These are phyloP conservation scores for Eimeria mitis DNA, from an alignment of 169 alveolate species.

Conservation along the genomic window DNA sequence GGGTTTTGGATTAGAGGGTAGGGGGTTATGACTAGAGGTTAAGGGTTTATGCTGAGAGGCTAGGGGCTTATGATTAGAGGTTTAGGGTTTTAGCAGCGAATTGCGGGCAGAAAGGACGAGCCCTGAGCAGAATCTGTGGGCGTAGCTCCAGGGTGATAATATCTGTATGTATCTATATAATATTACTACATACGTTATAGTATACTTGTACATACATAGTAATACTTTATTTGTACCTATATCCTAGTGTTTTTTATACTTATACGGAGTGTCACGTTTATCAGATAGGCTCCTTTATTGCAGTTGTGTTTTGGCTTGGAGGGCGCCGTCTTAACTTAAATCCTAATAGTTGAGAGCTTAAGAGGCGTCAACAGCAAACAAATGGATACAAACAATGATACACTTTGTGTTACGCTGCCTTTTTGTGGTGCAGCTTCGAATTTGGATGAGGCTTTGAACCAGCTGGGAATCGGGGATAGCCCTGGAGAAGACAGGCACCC, in stretches of 20 bases:
- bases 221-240: too few species aligned
- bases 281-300: too few species aligned
- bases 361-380: not conserved
- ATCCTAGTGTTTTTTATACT: too few species aligned
- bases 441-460: slow-evolving; percentile 72
- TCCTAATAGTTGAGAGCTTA: not conserved
- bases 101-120: not conserved
- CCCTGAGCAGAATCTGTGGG: not conserved
- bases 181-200: too few species aligned
- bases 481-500: slow-evolving; percentile 75
- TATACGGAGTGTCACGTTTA: too few species aligned
- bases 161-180: too few species aligned
- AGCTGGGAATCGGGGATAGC: slow-evolving; percentile 21
- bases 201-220: too few species aligned
- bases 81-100: not conserved
- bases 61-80: not conserved
- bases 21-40: too few species aligned
- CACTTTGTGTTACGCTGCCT: not conserved
- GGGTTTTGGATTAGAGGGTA: too few species aligned
- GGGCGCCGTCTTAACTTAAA: too few species aligned
- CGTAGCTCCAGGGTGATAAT: not conserved
- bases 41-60: too few species aligned
- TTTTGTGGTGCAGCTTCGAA: slow-evolving; percentile 41
- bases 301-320: too few species aligned
- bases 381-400: not conserved